Base-by-base conservation (phyloP, 129 eudicot genomes). In the Chrysanthemum makinoi region DNA sequence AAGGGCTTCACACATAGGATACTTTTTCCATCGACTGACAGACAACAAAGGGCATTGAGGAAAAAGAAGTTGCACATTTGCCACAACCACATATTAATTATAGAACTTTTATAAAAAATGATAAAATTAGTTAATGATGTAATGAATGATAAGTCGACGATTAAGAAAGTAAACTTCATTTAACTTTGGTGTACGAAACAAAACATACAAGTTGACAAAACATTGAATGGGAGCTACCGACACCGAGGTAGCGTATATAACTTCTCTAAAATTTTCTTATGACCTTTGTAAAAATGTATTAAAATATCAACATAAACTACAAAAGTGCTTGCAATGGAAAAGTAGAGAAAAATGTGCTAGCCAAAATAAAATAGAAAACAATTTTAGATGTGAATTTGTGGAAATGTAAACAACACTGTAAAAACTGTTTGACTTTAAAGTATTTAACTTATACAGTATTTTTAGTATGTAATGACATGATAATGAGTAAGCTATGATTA, bases 1-100 rank as follows among this genome's bases (percentile, higher is more conserved):
- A 70, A 55, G 74, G 74, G 64, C 15, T 58, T 70, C 39, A 44
- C 14, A 64, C 62, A 70, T 12, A 16, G 53, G 74, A 70, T 70
- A 35, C 63, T 52, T 12, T 70, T 70, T 70, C 39, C 74, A 35
- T 18, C 19, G 15, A 69, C 5, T 69, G 65, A 69, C 33, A 8
- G 18, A 56, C 65, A 55, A 54, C 39, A 66, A 66, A 22, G 39
- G 49, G 30, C 16, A 16, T 69, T 5, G n/a, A 39, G 73, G 73
- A 26, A 49, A 52, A 26, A 28, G 24, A 39, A 52, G 49, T 18
- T 52, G 24, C 22, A 69, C 10, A 55, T 55, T 55, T 16, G 60
- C 61, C 61, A 18, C 61, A 55, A 55, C 19, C 12, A 55, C 61
- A 18, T 55, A 16, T n/a, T n/a, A n/a, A n/a, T n/a, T n/a, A n/a